phyloP scores from a whole-genome alignment of 371 early-diverging fungal genomes.

The Mucor lusitanicus region DNA sequence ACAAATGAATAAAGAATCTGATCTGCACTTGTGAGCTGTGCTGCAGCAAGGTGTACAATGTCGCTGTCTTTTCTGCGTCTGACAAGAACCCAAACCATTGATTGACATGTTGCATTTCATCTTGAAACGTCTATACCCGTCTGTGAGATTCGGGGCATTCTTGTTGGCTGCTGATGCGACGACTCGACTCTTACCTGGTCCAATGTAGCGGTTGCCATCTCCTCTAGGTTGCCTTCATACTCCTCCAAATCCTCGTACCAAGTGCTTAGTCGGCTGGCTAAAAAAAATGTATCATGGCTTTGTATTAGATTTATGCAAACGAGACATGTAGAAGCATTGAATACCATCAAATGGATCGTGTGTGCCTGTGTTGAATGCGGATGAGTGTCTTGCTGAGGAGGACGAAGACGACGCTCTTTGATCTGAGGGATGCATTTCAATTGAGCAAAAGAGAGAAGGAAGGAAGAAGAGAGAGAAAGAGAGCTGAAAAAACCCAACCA shows the following conservation, averaged over 20 bases:
- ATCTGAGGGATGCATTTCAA: conserved; percentile 14
- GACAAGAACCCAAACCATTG: conserved; percentile 92
- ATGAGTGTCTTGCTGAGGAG: background rate
- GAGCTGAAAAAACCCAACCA: background rate
- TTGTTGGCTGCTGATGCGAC: background rate
- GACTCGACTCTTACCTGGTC: conserved; percentile 54
- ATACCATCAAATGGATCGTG: background rate
- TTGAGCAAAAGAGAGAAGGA: background rate
- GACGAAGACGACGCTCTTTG: background rate
- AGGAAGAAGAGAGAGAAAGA: background rate
- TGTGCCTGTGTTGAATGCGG: background rate
- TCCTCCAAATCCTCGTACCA: conserved; percentile 91
- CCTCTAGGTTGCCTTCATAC: conserved; percentile 91
- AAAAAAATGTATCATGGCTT: background rate
- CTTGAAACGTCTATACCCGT: conserved; percentile 13
- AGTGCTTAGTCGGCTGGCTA: conserved; percentile 74
- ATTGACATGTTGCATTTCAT: conserved; percentile 85
- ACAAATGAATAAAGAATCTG: conserved; percentile 88
- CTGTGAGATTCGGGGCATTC: conserved; percentile 1
- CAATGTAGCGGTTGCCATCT: conserved; percentile 88
- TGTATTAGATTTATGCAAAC: background rate
- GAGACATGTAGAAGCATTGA: background rate
- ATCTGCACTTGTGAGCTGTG: conserved; percentile 88
- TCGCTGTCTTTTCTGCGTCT: conserved; percentile 91
- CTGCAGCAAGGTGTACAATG: conserved; percentile 87